A percentile compares a stretch with the other conserved stretches of the same genome.
These are phyloP conservation scores for Musa acuminata DNA, from an alignment of 176 grass and related monocot species.

Conservation along the genomic window DNA sequence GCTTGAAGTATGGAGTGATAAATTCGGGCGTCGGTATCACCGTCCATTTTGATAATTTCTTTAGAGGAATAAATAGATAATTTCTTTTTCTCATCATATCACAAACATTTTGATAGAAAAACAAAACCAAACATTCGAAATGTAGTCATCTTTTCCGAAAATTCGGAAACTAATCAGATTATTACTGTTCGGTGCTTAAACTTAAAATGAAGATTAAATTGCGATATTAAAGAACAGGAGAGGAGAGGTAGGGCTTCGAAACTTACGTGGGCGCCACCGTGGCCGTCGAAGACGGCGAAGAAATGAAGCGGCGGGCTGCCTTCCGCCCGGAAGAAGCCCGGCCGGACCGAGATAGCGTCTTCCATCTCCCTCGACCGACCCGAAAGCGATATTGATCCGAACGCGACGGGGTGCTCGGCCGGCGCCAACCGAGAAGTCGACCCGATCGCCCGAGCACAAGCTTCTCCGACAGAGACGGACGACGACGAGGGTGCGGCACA, in stretches of 20 bases:
- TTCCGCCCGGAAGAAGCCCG: constrained; percentile 27
- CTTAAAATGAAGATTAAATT: neutral
- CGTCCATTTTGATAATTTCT: too few species aligned
- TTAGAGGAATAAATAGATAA: too few species aligned
- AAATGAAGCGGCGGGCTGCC: constrained; percentile 53
- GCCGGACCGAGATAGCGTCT: constrained; percentile 55
- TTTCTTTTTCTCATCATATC: too few species aligned
- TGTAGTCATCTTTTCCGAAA: too few species aligned
- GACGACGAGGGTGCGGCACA: neutral
- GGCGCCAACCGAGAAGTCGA: neutral
- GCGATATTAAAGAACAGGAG: too few species aligned
- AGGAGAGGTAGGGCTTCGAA: neutral
- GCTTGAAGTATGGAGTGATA: too few species aligned
- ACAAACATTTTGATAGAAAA: too few species aligned
- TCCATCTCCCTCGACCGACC: constrained; percentile 72
- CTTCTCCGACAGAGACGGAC: neutral
- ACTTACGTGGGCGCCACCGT: constrained; percentile 62
- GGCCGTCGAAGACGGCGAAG: constrained; percentile 91
- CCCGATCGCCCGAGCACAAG: neutral
- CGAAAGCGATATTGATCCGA: constrained; percentile 43
- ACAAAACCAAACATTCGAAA: too few species aligned
- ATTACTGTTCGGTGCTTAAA: too few species aligned
- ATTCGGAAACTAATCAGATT: too few species aligned
- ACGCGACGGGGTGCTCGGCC: constrained; percentile 22
- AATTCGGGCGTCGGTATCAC: too few species aligned